Evolutionary conservation across 2,329 filamentous ascomycete species (phyloP).

Genomic region (Penicillium verrucosum): DNA sequence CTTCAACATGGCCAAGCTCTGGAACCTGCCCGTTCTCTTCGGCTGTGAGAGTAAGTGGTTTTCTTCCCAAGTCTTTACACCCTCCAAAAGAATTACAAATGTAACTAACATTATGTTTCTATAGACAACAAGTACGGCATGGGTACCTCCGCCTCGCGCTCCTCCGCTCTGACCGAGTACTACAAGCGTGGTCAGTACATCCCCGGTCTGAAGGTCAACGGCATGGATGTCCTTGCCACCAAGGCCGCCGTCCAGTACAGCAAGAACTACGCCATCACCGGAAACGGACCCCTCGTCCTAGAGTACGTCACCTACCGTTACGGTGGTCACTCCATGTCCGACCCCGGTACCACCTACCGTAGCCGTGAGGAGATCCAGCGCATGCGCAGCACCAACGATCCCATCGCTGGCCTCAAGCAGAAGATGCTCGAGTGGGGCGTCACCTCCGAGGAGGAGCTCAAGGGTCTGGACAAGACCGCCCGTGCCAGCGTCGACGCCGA

Average conservation of each 20-base stretch:
- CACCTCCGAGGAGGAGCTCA: constrained; percentile 89
- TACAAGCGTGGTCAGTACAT: constrained; percentile 99
- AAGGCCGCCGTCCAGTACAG: constrained; percentile 94
- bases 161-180: constrained; percentile 96
- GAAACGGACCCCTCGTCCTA: constrained; percentile 90
- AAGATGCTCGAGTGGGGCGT: constrained; percentile 97
- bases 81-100: background rate
- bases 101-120: background rate
- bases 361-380: constrained; percentile 99
- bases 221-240: constrained; percentile 97
- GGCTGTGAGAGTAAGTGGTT: constrained; percentile 86
- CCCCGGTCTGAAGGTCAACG: constrained; percentile 98
- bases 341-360: constrained; percentile 98
- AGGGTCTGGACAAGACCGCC: constrained; percentile 91
- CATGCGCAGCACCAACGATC: constrained; percentile 98
- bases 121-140: constrained; percentile 99
- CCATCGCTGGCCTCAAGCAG: constrained; percentile 96
- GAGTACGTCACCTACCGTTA: constrained; percentile 99
- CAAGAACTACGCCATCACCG: constrained; percentile 77
- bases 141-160: constrained; percentile 92
- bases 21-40: constrained; percentile 93
- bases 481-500: constrained; percentile 81
- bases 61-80: background rate
- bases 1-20: constrained; percentile 99
- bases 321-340: constrained; percentile 99